Percentiles rank a stretch among this genome's conserved stretches.
Evolutionary conservation across 2,329 filamentous ascomycete species (phyloP).

Genomic region (Colletotrichum camelliae): DNA sequence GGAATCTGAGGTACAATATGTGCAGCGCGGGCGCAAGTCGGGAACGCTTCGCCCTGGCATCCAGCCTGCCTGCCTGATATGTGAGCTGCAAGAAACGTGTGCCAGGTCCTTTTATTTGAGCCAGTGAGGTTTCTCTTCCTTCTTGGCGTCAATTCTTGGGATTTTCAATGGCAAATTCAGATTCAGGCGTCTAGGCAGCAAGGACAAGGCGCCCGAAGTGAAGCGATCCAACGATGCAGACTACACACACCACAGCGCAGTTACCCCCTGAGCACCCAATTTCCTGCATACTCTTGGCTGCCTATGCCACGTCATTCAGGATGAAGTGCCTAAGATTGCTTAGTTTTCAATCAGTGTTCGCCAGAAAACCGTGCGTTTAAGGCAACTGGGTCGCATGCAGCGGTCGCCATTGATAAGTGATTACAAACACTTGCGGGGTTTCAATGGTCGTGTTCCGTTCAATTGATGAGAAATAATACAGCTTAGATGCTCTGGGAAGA

Average conservation of each 20-base stretch:
- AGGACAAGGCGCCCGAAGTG: background rate
- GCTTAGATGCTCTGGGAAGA: too few relatives aligned
- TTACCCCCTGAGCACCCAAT: background rate
- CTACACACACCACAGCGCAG: background rate
- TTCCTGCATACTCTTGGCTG: background rate
- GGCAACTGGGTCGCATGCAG: background rate
- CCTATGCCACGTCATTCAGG: background rate
- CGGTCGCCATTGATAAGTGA: background rate
- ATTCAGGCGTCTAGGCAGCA: background rate
- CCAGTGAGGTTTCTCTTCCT: fast-evolving
- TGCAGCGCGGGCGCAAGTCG: background rate
- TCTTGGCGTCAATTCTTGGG: background rate
- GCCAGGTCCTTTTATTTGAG: background rate
- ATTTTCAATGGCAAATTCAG: background rate
- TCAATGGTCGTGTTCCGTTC: too few relatives aligned
- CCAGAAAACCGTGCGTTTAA: background rate
- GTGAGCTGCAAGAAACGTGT: background rate
- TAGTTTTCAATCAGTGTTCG: background rate
- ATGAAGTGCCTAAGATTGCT: background rate
- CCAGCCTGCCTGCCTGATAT: background rate
- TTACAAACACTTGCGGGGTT: background rate
- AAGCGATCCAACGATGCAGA: background rate
- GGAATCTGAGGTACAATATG: background rate
- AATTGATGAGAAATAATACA: too few relatives aligned
- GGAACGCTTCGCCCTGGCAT: background rate